A percentile compares a stretch with the other conserved stretches of the same genome.
phyloP scores from a whole-genome alignment of 2,329 filamentous ascomycete species.

The Aspergillus sp. region DNA sequence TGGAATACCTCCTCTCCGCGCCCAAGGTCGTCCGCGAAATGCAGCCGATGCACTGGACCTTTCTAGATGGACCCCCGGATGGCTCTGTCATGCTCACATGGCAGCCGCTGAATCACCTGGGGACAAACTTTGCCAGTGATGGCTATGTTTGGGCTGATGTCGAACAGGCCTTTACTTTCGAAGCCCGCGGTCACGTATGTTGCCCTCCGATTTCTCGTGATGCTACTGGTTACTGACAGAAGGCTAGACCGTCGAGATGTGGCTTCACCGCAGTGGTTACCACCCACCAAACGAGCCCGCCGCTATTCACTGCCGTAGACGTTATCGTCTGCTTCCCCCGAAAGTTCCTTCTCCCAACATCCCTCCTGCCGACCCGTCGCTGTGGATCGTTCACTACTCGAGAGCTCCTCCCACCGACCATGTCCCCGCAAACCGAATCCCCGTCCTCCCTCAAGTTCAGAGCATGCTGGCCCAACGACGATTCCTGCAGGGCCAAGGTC shows the following conservation, averaged over 20 bases:
- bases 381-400: slow-evolving; percentile 91
- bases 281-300: slow-evolving; percentile 66
- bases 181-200: slow-evolving; percentile 64
- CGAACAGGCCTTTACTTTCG: slow-evolving; percentile 72
- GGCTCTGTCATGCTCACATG: slow-evolving; percentile 81
- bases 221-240: slow-evolving; percentile 6
- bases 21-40: slow-evolving; percentile 80
- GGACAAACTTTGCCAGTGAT: slow-evolving; percentile 77
- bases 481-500: slow-evolving; percentile 66
- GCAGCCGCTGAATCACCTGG: slow-evolving; percentile 72
- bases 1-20: slow-evolving; percentile 77
- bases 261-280: slow-evolving; percentile 76
- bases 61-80: slow-evolving; percentile 75
- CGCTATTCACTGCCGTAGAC: slow-evolving; percentile 72
- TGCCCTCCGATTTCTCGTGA: not conserved
- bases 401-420: slow-evolving; percentile 69
- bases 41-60: slow-evolving; percentile 89
- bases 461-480: slow-evolving; percentile 44
- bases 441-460: slow-evolving; percentile 37
- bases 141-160: slow-evolving; percentile 86
- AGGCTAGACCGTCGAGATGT: slow-evolving; percentile 77
- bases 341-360: slow-evolving; percentile 66
- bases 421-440: slow-evolving; percentile 60
- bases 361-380: slow-evolving; percentile 68
- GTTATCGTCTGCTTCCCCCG: slow-evolving; percentile 76